Percentiles rank a stretch among this genome's conserved stretches.
These are phyloP conservation scores for Scorias spongiosa DNA, from an alignment of 2,329 filamentous ascomycete genomes.

Conservation along the genomic window DNA sequence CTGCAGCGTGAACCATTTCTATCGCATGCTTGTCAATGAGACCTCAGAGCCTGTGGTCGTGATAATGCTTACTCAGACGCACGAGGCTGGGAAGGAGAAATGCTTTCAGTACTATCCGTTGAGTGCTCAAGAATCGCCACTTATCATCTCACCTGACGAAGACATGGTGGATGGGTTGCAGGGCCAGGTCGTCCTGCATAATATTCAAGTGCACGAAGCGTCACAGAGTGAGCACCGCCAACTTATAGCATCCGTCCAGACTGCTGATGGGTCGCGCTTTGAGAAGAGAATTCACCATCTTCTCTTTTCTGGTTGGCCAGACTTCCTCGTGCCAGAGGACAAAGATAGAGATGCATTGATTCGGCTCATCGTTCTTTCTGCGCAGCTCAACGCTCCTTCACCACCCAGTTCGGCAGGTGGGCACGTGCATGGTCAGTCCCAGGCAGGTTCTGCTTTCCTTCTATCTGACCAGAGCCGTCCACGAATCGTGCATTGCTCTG, in stretches of 20 bases:
- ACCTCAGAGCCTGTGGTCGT: slow-evolving; percentile 57
- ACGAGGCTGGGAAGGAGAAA: slow-evolving; percentile 64
- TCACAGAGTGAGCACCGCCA: slow-evolving; percentile 58
- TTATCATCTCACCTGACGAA: slow-evolving; percentile 10
- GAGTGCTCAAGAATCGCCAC: slow-evolving; percentile 12
- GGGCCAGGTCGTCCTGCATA: slow-evolving; percentile 49
- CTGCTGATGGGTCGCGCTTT: slow-evolving; percentile 26
- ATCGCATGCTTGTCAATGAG: slow-evolving; percentile 90
- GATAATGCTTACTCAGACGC: slow-evolving; percentile 85
- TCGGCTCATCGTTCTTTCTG: slow-evolving; percentile 53
- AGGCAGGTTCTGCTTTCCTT: slow-evolving; percentile 8
- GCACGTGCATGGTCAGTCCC: slow-evolving; percentile 6
- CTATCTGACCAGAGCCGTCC: slow-evolving; percentile 38
- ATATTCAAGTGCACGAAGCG: slow-evolving; percentile 36
- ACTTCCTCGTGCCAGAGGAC: slow-evolving; percentile 66
- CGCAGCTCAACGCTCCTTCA: slow-evolving; percentile 22
- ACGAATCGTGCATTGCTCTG: slow-evolving; percentile 58
- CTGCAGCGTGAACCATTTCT: slow-evolving; percentile 65
- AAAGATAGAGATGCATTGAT: slow-evolving; percentile 54
- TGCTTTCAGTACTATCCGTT: slow-evolving; percentile 69
- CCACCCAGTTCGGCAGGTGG: not conserved
- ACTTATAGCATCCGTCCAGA: slow-evolving; percentile 38
- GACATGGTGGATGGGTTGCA: slow-evolving; percentile 35
- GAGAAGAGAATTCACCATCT: slow-evolving; percentile 66
- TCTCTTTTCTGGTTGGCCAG: slow-evolving; percentile 76